phyloP scores from a whole-genome alignment of 2,329 filamentous ascomycete species.

The Fusarium sp. region DNA sequence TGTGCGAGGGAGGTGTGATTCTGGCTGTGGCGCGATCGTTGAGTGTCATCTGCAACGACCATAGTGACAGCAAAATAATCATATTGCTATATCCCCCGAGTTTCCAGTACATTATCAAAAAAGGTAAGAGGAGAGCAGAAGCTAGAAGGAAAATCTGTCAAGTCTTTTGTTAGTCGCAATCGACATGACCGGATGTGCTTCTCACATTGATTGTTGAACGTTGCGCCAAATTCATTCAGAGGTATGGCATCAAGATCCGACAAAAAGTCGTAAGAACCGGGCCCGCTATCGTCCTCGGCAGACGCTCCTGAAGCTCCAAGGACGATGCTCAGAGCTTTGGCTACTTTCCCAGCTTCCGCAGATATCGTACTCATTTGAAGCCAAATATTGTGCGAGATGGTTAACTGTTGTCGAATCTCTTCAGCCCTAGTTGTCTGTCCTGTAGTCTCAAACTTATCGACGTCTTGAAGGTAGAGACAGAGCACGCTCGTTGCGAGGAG shows the following conservation, averaged over 20 bases:
- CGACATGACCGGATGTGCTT: slow-evolving; percentile 2
- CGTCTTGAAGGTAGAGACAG: slow-evolving; percentile 26
- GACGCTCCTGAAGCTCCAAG: slow-evolving; percentile 20
- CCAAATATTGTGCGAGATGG: slow-evolving; percentile 27
- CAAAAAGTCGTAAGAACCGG: slow-evolving; percentile 13
- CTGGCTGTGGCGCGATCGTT: too few species aligned
- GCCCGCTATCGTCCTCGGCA: neutral
- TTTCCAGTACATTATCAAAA: slow-evolving; percentile 29
- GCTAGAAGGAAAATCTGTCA: slow-evolving; percentile 18
- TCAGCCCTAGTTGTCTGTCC: slow-evolving; percentile 13
- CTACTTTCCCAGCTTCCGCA: slow-evolving; percentile 27
- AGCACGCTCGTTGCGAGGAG: slow-evolving; percentile 29
- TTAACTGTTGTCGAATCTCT: slow-evolving; percentile 20
- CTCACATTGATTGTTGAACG: slow-evolving; percentile 29
- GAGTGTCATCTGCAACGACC: too few species aligned
- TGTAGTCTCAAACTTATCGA: slow-evolving; percentile 23
- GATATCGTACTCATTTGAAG: slow-evolving; percentile 21
- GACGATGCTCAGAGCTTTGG: slow-evolving; percentile 25
- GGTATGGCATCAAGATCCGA: slow-evolving; percentile 12
- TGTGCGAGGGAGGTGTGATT: too few species aligned
- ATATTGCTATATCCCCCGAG: slow-evolving; percentile 13
- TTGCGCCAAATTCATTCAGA: neutral
- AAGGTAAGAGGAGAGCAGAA: slow-evolving; percentile 24
- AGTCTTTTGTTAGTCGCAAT: slow-evolving; percentile 18
- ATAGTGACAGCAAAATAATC: slow-evolving; percentile 6